Percentiles rank a stretch among this genome's conserved stretches.
phyloP scores from a whole-genome alignment of 805 yeast genomes.

The Teunomyces tritomae region DNA sequence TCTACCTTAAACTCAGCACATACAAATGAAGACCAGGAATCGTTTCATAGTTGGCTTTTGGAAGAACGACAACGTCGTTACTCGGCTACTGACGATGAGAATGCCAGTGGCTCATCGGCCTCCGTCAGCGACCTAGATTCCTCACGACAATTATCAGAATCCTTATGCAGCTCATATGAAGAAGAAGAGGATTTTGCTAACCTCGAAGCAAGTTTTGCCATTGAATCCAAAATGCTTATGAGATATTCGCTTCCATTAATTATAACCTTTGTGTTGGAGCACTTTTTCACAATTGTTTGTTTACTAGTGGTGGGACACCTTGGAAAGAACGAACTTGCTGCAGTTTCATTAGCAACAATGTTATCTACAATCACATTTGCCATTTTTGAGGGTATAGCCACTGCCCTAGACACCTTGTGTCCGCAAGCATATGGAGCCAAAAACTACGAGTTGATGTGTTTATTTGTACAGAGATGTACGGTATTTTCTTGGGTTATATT shows the following conservation, averaged over 20 bases:
- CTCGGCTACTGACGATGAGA: constrained; percentile 18
- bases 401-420: constrained; percentile 44
- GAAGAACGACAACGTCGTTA: constrained; percentile 42
- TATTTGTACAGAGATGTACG: constrained; percentile 39
- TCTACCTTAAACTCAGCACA: constrained; percentile 37
- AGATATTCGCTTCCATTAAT: constrained; percentile 40
- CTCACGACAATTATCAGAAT: constrained; percentile 3
- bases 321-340: constrained; percentile 45
- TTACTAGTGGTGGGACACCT: constrained; percentile 44
- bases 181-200: constrained; percentile 31
- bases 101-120: constrained; percentile 2
- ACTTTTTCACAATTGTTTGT: constrained; percentile 42
- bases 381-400: constrained; percentile 45
- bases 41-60: constrained; percentile 42
- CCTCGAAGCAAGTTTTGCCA: constrained; percentile 23
- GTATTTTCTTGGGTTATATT: constrained; percentile 31
- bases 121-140: constrained; percentile 5
- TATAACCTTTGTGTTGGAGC: constrained; percentile 42
- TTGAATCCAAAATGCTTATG: constrained; percentile 27
- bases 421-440: constrained; percentile 48
- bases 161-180: constrained; percentile 11
- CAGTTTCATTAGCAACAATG: constrained; percentile 45
- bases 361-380: constrained; percentile 44
- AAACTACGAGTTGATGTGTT: constrained; percentile 34
- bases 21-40: constrained; percentile 35